Percentiles rank a stretch among this genome's conserved stretches.
These are phyloP conservation scores for Lumnitzera littorea DNA, from an alignment of 345 rosid species.

Conservation along the genomic window DNA sequence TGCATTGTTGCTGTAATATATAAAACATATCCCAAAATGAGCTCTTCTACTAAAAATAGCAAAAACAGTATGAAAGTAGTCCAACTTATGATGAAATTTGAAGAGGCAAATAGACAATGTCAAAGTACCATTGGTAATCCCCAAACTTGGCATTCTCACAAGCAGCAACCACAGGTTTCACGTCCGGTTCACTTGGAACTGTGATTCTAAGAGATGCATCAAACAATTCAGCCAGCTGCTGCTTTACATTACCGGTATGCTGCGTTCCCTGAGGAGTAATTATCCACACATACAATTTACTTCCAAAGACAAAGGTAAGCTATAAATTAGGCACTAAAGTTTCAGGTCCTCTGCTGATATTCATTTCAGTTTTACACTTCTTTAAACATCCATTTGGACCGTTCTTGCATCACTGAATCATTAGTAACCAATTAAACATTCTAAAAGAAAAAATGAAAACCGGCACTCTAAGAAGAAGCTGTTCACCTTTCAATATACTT, in stretches of 20 bases:
- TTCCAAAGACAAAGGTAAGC: not conserved
- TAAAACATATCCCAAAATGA: not conserved
- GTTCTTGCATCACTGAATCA: too few species aligned
- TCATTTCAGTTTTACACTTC: too few species aligned
- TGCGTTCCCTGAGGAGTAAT: conserved; percentile 43
- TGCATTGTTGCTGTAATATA: conserved; percentile 70
- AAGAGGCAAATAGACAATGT: not conserved
- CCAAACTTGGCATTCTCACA: conserved; percentile 56
- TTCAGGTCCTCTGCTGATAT: too few species aligned
- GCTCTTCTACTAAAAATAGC: not conserved
- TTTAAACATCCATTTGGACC: too few species aligned
- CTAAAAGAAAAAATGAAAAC: too few species aligned
- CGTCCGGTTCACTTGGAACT: conserved; percentile 49
- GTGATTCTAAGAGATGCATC: conserved; percentile 50
- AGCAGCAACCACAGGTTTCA: conserved; percentile 64
- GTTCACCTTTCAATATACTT: too few species aligned
- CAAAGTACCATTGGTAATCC: conserved; percentile 80
- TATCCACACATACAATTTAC: not conserved
- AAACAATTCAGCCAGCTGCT: conserved; percentile 49
- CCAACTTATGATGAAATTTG: not conserved
- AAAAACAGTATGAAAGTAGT: not conserved
- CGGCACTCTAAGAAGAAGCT: too few species aligned
- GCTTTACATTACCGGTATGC: conserved; percentile 49
- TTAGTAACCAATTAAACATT: too few species aligned
- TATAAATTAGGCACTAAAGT: too few species aligned